Evolutionary conservation across 108 stramenopile species (phyloP).

Genomic region (Hondaea fermentalgiana): DNA sequence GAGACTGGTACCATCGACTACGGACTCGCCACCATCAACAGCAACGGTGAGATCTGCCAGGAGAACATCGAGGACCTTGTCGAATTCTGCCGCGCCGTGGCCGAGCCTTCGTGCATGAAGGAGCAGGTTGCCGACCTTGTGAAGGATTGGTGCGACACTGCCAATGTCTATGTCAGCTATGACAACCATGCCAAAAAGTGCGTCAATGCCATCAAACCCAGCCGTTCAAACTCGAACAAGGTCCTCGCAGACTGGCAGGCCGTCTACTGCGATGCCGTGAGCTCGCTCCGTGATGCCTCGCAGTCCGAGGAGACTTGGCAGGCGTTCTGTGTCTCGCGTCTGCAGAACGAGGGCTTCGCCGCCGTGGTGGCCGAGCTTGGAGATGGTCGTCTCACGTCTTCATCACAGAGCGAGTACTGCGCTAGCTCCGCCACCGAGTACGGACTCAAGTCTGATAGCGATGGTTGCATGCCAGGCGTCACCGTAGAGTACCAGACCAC

Average conservation of each 20-base stretch:
- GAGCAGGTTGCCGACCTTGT: not conserved
- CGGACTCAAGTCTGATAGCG: not conserved
- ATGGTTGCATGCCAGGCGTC: not conserved
- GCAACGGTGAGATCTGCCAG: not conserved
- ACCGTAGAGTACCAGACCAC: not conserved
- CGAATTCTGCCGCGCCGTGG: constrained; percentile 12
- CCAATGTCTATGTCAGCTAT: not conserved
- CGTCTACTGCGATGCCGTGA: not conserved
- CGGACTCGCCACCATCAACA: not conserved
- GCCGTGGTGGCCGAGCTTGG: not conserved
- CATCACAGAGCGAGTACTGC: not conserved
- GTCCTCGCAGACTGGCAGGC: not conserved
- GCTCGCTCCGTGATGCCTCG: not conserved
- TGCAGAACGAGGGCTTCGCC: not conserved
- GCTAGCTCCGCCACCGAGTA: not conserved
- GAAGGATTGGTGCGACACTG: not conserved
- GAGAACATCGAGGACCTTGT: constrained; percentile 3
- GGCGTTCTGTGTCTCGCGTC: not conserved
- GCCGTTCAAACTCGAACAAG: not conserved
- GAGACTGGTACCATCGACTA: not conserved
- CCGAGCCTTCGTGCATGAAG: not conserved
- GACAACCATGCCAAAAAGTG: not conserved
- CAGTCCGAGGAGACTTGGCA: not conserved
- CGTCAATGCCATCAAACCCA: not conserved
- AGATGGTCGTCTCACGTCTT: not conserved